Evolutionary conservation across 2,329 filamentous ascomycete species (phyloP).

Genomic region (Polytolypa hystricis): DNA sequence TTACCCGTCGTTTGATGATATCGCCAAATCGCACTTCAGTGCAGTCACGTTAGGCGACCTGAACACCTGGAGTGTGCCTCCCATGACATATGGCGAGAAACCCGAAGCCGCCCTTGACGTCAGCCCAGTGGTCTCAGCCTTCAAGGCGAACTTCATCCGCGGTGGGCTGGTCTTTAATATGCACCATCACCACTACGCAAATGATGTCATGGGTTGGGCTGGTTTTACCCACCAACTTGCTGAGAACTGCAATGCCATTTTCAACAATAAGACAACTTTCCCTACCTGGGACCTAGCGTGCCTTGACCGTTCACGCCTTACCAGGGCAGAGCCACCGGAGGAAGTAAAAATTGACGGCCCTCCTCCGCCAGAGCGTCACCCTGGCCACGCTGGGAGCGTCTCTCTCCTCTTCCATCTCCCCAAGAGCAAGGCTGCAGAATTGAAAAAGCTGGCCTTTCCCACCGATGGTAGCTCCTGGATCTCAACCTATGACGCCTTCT

Average conservation of each 20-base stretch:
- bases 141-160: slow-evolving; percentile 33
- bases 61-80: slow-evolving; percentile 23
- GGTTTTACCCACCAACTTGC: slow-evolving; percentile 30
- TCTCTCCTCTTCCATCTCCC: slow-evolving; percentile 35
- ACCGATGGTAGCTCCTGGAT: slow-evolving; percentile 28
- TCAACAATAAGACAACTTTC: slow-evolving; percentile 13
- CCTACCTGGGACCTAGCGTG: slow-evolving; percentile 28
- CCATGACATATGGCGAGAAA: slow-evolving; percentile 32
- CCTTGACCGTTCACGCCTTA: slow-evolving; percentile 27
- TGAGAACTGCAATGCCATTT: slow-evolving; percentile 31
- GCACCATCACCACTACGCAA: slow-evolving; percentile 34
- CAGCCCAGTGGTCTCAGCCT: slow-evolving; percentile 26
- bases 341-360: slow-evolving; percentile 24
- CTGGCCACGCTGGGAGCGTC: slow-evolving; percentile 15
- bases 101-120: slow-evolving; percentile 27
- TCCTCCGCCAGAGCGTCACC: slow-evolving; percentile 18
- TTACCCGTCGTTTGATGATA: slow-evolving; percentile 29
- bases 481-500: slow-evolving; percentile 38
- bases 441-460: slow-evolving; percentile 29
- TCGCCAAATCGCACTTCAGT: slow-evolving; percentile 27
- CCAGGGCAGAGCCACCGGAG: slow-evolving; percentile 17
- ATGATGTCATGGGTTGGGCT: slow-evolving; percentile 35
- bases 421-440: slow-evolving; percentile 31
- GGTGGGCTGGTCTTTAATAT: slow-evolving; percentile 34
- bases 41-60: slow-evolving; percentile 24